Conservation (phyloP, 306 rosid genomes). For the Rosa multiflora region DNA sequence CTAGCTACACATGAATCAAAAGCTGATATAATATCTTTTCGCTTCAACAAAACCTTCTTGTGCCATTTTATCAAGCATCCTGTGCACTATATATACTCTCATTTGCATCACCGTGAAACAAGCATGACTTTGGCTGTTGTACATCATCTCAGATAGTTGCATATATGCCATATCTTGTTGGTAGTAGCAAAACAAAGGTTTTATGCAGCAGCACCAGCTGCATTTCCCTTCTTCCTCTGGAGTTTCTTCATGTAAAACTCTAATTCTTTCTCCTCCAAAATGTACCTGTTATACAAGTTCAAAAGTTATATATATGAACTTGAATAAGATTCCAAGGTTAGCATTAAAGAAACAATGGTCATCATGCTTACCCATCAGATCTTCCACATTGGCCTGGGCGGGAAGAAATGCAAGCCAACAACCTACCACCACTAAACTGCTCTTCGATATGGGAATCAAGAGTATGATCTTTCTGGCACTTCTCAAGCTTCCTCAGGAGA, state of each 20-base stretch:
- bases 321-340: background rate
- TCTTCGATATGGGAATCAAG: constrained; percentile 42
- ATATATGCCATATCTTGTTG: background rate
- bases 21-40: no score
- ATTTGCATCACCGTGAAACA: no score
- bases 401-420: constrained; percentile 43
- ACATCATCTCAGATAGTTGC: background rate
- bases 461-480: constrained; percentile 35
- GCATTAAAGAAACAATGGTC: background rate
- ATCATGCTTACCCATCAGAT: constrained; percentile 37
- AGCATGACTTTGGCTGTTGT: background rate
- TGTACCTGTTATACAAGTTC: constrained; percentile 18
- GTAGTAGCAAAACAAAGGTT: background rate
- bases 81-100: no score
- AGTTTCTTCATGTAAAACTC: constrained; percentile 73
- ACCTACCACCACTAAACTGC: constrained; percentile 41
- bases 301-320: background rate
- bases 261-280: constrained; percentile 35
- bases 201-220: constrained; percentile 46
- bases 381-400: constrained; percentile 50
- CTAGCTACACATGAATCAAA: no score
- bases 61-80: no score
- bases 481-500: constrained; percentile 42
- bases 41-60: no score
- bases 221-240: constrained; percentile 72